Evolutionary conservation across 495 filamentous ascomycete genomes (phyloP).

Genomic region (Penicillium crystallinum): DNA sequence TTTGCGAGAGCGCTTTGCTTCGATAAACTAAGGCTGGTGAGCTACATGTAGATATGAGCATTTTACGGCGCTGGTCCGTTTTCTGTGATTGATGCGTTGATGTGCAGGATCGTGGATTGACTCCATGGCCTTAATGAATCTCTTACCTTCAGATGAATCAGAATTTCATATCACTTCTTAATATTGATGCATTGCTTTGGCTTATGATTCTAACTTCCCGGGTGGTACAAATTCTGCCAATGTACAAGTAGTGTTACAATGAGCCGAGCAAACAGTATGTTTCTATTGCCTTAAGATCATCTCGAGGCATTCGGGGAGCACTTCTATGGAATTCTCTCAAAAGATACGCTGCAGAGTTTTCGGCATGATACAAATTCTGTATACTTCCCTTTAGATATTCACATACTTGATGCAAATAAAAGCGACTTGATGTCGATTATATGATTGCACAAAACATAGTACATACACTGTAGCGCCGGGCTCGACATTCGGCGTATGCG

Average conservation of each 20-base stretch:
- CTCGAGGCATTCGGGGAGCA: neutral
- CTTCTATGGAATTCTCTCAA: neutral
- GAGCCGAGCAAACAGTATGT: neutral
- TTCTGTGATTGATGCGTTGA: conserved; percentile 21
- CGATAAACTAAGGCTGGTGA: conserved; percentile 38
- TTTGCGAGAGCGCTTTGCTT: conserved; percentile 32
- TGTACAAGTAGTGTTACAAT: neutral
- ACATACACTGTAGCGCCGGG: conserved; percentile 22
- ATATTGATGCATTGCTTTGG: neutral
- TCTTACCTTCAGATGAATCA: neutral
- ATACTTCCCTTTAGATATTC: neutral
- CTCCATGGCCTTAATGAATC: conserved; percentile 20
- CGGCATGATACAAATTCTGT: neutral
- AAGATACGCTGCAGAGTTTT: neutral
- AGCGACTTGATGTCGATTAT: conserved; percentile 22
- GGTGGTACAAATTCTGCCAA: neutral
- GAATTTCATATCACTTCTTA: neutral
- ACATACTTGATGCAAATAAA: conserved; percentile 11
- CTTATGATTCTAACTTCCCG: neutral
- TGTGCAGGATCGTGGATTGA: conserved; percentile 13
- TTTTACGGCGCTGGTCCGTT: conserved; percentile 37
- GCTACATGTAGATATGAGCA: conserved; percentile 47
- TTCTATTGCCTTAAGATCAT: neutral
- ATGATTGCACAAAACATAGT: conserved; percentile 28
- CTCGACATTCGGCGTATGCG: conserved; percentile 17